A percentile compares a stretch with the other conserved stretches of the same genome.
phyloP scores from a whole-genome alignment of 2,329 filamentous ascomycete genomes.

The Phialocephala sp. region DNA sequence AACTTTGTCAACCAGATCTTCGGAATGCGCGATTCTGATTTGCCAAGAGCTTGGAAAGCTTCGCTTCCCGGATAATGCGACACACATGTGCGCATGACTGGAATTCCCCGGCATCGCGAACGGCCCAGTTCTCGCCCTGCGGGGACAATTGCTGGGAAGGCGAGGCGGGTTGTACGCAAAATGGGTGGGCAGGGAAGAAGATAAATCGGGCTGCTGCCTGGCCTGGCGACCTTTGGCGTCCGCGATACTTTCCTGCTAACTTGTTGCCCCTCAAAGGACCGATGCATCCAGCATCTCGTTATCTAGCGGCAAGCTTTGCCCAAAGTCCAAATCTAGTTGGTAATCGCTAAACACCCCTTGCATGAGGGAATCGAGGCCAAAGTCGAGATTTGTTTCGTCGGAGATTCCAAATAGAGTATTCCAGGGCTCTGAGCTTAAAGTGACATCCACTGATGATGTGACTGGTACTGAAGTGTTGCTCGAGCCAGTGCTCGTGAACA shows the following conservation, averaged over 20 bases:
- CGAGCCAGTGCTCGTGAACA: background rate
- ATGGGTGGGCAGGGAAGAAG: background rate
- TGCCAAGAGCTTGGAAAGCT: conserved; percentile 7
- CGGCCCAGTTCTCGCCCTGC: background rate
- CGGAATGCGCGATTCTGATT: background rate
- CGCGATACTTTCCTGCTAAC: background rate
- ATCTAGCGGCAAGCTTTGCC: conserved; percentile 18
- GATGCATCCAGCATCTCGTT: conserved; percentile 5
- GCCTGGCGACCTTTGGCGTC: background rate
- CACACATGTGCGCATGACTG: background rate
- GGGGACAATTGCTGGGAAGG: background rate
- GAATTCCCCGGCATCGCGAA: background rate
- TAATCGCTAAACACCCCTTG: conserved; percentile 23
- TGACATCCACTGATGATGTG: conserved; percentile 14
- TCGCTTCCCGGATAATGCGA: background rate
- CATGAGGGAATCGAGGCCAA: conserved; percentile 23
- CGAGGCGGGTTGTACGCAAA: background rate
- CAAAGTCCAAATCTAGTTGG: conserved; percentile 21
- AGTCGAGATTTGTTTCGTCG: conserved; percentile 12
- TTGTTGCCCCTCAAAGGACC: background rate
- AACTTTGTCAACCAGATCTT: background rate
- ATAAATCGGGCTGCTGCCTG: conserved; percentile 1
- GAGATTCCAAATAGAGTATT: conserved; percentile 10
- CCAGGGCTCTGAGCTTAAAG: conserved; percentile 19
- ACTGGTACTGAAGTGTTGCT: conserved; percentile 3